Base-by-base conservation (phyloP, 116 monocot genomes). In the Cymodocea nodosa region DNA sequence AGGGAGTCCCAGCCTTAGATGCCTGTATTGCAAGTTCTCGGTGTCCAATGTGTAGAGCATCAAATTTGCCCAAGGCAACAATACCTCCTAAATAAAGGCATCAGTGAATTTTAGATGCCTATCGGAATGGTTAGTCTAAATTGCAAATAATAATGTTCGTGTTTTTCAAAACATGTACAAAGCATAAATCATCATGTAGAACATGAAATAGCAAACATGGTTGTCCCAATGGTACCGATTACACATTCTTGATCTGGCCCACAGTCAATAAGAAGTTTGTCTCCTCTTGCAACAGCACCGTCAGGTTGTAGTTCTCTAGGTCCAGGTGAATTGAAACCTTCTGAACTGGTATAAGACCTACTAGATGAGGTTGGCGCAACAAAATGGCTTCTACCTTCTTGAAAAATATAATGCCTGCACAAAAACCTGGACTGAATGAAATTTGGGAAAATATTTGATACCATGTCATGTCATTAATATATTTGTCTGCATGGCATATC, bases 41-140 rank as follows among this genome's bases (percentile, higher is more conserved):
- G 62, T 95, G 95, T 22, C 95, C 95, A 70, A 87, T 76, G 59
- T 95, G 95, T 68, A 95, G 78, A 30, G 95, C 90, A 72, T 95
- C 95, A 76, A 95, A 95, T 74, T 95, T 95, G 30, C 95, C 95
- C 64, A 95, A 70, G 54, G 95, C 95, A 77, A 95, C 95, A 71
- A 95, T 84, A 52, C 90, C 90, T 66, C 87, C 95, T 95, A 78
- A 50, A 68, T 55, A 40, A 60, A 20, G 44, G 44, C 11, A 62
- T 8, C 35, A 14, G 19, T n/a, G 10, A 62, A 24, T 12, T 20
- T 13, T 23, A 57, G 24, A 57, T 25, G 57, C 24, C 10, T 22
- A 23, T 9, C 11, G 11, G 5, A 25, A 57, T 23, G 57, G 23
- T 13, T 62, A 18, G 44, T 44, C 44, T 30, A 30, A 30, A 30